phyloP scores from a whole-genome alignment of 2,329 filamentous ascomycete species.

The Stagonosporopsis chrysanthemi region DNA sequence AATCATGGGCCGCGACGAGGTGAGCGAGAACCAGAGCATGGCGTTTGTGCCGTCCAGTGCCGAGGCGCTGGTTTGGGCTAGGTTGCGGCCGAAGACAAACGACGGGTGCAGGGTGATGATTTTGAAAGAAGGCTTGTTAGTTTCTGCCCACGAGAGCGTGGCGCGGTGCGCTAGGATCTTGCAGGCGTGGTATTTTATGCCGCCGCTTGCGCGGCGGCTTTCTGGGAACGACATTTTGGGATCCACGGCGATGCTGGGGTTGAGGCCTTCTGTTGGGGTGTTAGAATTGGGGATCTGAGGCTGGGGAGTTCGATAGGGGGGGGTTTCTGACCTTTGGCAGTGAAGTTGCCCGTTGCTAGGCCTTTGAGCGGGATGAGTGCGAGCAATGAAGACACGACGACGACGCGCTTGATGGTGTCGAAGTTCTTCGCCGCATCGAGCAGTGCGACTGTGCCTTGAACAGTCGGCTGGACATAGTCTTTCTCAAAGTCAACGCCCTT shows the following conservation, averaged over 20 bases:
- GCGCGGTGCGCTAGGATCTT: constrained; percentile 42
- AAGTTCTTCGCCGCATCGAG: constrained; percentile 32
- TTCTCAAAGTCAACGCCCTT: constrained; percentile 23
- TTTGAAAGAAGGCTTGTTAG: constrained; percentile 29
- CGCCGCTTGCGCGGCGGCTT: constrained; percentile 7
- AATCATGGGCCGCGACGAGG: constrained; percentile 19
- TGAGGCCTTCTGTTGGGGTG: constrained; percentile 6
- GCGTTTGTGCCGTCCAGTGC: constrained; percentile 29
- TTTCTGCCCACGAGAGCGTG: constrained; percentile 25
- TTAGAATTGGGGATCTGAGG: background rate
- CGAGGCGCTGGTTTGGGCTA: constrained; percentile 25
- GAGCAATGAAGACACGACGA: constrained; percentile 36
- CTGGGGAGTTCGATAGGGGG: background rate
- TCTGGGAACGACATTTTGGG: constrained; percentile 14
- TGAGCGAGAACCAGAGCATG: constrained; percentile 23
- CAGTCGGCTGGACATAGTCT: constrained; percentile 37
- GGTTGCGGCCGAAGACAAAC: constrained; percentile 34
- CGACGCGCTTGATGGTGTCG: constrained; percentile 33
- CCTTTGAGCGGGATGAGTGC: constrained; percentile 25
- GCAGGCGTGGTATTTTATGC: constrained; percentile 27
- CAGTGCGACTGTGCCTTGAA: constrained; percentile 33
- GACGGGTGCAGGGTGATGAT: constrained; percentile 36
- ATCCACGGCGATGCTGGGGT: constrained; percentile 21
- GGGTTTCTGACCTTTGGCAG: constrained; percentile 5
- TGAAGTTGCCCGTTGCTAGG: background rate